Evolutionary conservation across 2,329 filamentous ascomycete species (phyloP).

Genomic region (Lasiodiplodia theobromae): DNA sequence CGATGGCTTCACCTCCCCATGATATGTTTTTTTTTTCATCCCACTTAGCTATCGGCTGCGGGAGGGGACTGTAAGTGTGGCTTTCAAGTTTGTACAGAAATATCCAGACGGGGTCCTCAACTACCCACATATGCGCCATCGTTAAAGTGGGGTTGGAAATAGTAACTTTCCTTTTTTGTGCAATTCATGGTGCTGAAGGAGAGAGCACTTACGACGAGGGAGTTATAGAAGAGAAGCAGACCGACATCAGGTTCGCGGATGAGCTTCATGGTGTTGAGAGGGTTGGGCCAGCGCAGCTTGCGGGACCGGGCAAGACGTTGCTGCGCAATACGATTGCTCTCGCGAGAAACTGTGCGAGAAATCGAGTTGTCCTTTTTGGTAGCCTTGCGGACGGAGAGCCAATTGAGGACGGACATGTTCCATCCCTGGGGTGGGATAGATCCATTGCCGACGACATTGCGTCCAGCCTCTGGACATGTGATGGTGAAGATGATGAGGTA

Average conservation of each 20-base stretch:
- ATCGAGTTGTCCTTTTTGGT: conserved; percentile 28
- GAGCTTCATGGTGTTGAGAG: conserved; percentile 50
- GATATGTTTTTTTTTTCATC: too few relatives aligned
- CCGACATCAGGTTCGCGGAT: conserved; percentile 50
- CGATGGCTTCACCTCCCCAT: too few relatives aligned
- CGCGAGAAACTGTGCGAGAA: conserved; percentile 36
- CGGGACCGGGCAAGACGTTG: conserved; percentile 38
- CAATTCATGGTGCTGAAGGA: background rate
- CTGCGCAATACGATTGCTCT: conserved; percentile 36
- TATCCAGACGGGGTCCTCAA: too few relatives aligned
- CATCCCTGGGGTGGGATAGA: conserved; percentile 39
- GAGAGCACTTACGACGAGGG: conserved; percentile 38
- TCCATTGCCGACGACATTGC: conserved; percentile 43
- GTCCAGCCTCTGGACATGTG: conserved; percentile 51
- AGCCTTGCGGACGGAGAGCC: conserved; percentile 39
- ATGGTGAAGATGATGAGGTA: conserved; percentile 44
- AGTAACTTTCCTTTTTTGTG: too few relatives aligned
- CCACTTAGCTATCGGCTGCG: too few relatives aligned
- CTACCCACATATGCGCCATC: too few relatives aligned
- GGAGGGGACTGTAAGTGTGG: too few relatives aligned
- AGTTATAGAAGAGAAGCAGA: conserved; percentile 46
- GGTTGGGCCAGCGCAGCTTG: conserved; percentile 54
- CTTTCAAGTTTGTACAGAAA: too few relatives aligned
- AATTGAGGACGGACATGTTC: conserved; percentile 38
- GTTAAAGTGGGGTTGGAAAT: too few relatives aligned